Base-by-base conservation (phyloP, 2,329 filamentous ascomycete genomes). In the Fusarium irregulare region DNA sequence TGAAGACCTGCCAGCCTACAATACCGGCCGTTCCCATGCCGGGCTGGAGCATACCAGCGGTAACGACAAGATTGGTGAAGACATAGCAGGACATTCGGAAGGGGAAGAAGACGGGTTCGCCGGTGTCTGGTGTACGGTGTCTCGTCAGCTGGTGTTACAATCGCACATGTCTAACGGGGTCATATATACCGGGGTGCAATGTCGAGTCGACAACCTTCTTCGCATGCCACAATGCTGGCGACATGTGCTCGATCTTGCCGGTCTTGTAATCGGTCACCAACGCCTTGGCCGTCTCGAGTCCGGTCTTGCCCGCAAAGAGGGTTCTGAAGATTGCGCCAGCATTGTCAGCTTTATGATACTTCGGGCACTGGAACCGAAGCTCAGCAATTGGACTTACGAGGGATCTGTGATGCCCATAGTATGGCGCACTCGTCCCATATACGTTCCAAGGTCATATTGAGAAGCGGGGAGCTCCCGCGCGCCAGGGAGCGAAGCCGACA, bases 161-260 rank as follows among this genome's bases (percentile, higher is more conserved):
- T 53, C 25, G 14, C 47, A 40, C 46, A 49, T 40, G 20, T 21
- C 20, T 30, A 20, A n/a, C 21, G 34, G 40, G 21, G 40, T 18
- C 32, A 45, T 23, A 56, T 86, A 72, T 89, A 97, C 94, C 94
- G 72, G 96, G 96, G 80, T 99, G 96, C 71, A 99, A 83, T 16
- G 96, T 99, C 66, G 96, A 95, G 81, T 99, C 96, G 60, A 98
- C 93, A 72, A 97, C 90, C 86, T 98, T 98, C 88, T 99, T 99
- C 46, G 96, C 96, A 68, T 88, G 85, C 96, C 96, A 99, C 75
- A 99, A 83, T 76, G 97, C 93, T 3, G 93, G 91, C 20, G 91
- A 97, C 93, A 98, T 97, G 56, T 88, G 83, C 73, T 86, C 83
- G 65, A 93, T 84, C 80, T 92, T 89, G 72, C 94, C 94, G 76